Percentiles rank a stretch among this genome's conserved stretches.
Conservation (phyloP, 2,329 filamentous ascomycete genomes). For the Beauveria scarabaeidicola region DNA sequence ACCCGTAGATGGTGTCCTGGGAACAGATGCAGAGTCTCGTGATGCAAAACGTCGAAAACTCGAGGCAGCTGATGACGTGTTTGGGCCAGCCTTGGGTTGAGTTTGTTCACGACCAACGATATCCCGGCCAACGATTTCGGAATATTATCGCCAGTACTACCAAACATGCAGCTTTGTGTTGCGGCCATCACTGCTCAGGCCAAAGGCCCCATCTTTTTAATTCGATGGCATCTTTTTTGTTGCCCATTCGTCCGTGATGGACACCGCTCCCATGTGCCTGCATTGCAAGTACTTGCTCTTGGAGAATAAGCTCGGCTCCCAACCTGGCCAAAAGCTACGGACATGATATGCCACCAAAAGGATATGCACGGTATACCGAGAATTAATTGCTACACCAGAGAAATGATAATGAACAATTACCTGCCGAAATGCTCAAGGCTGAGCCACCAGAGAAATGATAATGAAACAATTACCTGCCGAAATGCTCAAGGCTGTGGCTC, state of each 20-base stretch:
- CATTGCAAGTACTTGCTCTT: background rate
- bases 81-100: constrained; percentile 33
- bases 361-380: background rate
- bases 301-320: background rate
- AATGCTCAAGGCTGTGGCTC: no score
- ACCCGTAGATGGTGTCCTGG: constrained; percentile 35
- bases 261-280: background rate
- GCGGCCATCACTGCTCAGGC: background rate
- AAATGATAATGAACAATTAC: background rate
- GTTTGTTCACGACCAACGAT: background rate
- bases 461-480: background rate
- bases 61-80: constrained; percentile 34
- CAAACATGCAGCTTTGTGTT: background rate
- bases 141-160: background rate
- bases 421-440: no score
- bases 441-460: background rate
- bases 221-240: no score
- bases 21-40: constrained; percentile 31
- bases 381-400: background rate
- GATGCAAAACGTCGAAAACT: constrained; percentile 40
- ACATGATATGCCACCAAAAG: background rate
- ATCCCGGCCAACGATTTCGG: background rate
- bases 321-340: background rate
- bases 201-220: no score
- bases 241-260: background rate